phyloP scores from a whole-genome alignment of 176 grass and related monocot species.

The Carex littledalei region DNA sequence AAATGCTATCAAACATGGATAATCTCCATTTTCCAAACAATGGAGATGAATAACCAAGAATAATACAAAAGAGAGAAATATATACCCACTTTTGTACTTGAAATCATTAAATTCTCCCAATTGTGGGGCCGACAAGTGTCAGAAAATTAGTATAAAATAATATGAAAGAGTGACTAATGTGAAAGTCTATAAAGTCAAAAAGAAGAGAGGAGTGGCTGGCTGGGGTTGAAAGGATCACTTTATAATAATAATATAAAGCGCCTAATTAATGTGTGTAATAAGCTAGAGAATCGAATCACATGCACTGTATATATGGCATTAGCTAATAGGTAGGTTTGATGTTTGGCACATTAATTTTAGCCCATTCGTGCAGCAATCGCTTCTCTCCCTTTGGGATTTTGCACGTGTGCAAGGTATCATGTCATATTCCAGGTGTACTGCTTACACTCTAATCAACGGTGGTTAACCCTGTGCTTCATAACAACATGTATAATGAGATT shows the following conservation, averaged over 20 bases:
- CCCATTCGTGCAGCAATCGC: not conserved
- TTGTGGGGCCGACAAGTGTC: slow-evolving; percentile 1
- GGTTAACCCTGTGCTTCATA: no score
- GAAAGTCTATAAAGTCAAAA: slow-evolving; percentile 21
- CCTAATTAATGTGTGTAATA: not conserved
- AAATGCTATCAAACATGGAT: not conserved
- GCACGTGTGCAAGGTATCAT: not conserved
- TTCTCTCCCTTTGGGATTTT: not conserved
- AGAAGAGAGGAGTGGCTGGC: not conserved
- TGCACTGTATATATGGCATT: not conserved
- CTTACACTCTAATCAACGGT: not conserved
- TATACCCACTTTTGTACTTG: slow-evolving; percentile 13
- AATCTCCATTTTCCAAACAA: not conserved
- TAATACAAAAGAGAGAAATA: not conserved
- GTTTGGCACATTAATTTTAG: slow-evolving; percentile 14
- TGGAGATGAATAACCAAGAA: not conserved
- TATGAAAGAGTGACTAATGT: slow-evolving; percentile 6
- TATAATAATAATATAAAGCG: not conserved
- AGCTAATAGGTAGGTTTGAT: not conserved
- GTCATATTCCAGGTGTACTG: not conserved
- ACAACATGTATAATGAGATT: no score
- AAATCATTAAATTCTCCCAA: not conserved
- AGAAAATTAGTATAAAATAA: not conserved
- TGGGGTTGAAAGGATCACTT: not conserved
- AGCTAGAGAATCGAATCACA: slow-evolving; percentile 15